Base-by-base conservation (phyloP, 1,284 basidiomycete genomes). In the Omphalotus olearius region DNA sequence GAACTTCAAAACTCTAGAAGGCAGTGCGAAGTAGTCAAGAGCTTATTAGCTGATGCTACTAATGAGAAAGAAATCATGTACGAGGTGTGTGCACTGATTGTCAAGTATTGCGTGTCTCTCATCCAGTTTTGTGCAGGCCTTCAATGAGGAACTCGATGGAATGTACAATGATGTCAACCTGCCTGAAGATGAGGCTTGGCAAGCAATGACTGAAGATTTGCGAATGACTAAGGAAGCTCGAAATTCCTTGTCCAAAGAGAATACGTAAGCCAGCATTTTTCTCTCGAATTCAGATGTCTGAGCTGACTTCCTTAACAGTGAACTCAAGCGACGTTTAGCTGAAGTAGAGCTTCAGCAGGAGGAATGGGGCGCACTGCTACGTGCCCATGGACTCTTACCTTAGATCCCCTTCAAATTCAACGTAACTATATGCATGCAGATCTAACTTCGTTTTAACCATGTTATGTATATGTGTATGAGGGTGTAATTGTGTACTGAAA, bases 11-110 rank as follows among this genome's bases (percentile, higher is more conserved):
- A 82, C 54, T 73, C 78, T 6, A 85, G 79, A 57, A 79, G 87
- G 17, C 87, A 91, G 63, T 83, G 82, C 55, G 88, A 90, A 54
- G 71, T 91, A 28, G 77, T 93, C 9, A 88, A 88, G 63, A 80
- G 79, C 53, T 75, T 93, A 40, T 72, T 93, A 3, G 73, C 76
- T 10, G 87, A 92, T 61, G 79, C 82, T 33, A 87, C 84, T n/a
- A 78, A 83, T 1, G 92, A 95, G 71, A 88, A 93, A 64, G 90
- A 93, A 60, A 88, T 91, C 62, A 85, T 94, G 75, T 95, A 93
- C 62, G 88, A 93, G 73, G 91, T 91, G 54, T 63, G 81, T 66
- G 17, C 14, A 36, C 18, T 30, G 5, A 1, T 17, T 17, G 20
- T 23, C 26, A 40, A 49, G 9, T 7, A 23, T 25, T 33, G 14